A percentile compares a stretch with the other conserved stretches of the same genome.
Evolutionary conservation across 257 asterid genomes (phyloP).

Genomic region (Ocimum tenuiflorum): DNA sequence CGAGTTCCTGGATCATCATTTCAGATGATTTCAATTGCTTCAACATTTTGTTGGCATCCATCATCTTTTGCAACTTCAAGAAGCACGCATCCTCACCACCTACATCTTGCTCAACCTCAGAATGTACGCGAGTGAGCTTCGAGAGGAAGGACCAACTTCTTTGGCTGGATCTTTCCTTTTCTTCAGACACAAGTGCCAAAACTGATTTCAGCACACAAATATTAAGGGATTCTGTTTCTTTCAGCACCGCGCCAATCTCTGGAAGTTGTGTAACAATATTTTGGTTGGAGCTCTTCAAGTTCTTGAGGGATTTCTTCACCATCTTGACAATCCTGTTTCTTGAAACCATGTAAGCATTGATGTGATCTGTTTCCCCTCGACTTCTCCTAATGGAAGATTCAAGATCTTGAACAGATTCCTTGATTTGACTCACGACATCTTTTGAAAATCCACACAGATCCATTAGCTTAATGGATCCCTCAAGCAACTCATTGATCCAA

Average conservation of each 20-base stretch:
- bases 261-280: background rate
- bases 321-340: constrained; percentile 27
- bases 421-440: constrained; percentile 22
- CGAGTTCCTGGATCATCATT: constrained; percentile 22
- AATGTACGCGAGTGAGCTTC: constrained; percentile 17
- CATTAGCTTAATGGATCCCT: constrained; percentile 29
- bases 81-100: background rate
- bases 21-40: constrained; percentile 24
- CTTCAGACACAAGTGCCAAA: constrained; percentile 22
- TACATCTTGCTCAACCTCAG: background rate
- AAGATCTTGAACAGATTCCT: constrained; percentile 31
- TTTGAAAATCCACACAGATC: constrained; percentile 28
- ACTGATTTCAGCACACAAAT: background rate
- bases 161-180: constrained; percentile 19
- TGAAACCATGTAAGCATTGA: constrained; percentile 16
- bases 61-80: constrained; percentile 1
- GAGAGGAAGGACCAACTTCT: constrained; percentile 30
- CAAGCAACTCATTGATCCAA: constrained; percentile 27
- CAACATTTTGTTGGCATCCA: background rate
- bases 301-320: constrained; percentile 19
- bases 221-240: constrained; percentile 18
- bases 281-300: constrained; percentile 16
- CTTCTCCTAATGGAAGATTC: constrained; percentile 33
- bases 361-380: constrained; percentile 4
- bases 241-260: background rate